Base-by-base conservation (phyloP, 169 alveolate genomes). In the Miamiensis avidus region DNA sequence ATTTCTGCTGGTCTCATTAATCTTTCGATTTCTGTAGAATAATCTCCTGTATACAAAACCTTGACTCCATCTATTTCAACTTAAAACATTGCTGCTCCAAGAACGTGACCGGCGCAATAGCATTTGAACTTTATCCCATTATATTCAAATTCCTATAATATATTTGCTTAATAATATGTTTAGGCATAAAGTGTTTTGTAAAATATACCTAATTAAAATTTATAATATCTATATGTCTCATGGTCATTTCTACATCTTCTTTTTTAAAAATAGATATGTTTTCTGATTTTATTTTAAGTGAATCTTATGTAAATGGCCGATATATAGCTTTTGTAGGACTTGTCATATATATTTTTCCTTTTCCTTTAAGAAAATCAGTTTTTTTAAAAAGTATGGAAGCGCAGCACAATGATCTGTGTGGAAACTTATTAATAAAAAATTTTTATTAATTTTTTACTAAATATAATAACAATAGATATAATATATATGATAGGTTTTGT, bases 321-420 rank as follows among this genome's bases (percentile, higher is more conserved):
- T 99, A 98, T 69, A 99, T 98, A 25, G 99, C 98, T 89, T 97
- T 97, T 26, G 99, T 98, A 25, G 99, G 99, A 76, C 97, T 97
- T 0, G 99, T 98, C 99, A 98, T 98, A 81, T 93, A 95, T 1
- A 96, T 95, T 79, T 94, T 94, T 25, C 99, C 99, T 65, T 95
- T 97, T 65, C 93, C 94, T 4, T 99, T 99, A 34, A 95, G 95
- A 93, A 99, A 99, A n/a, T 95, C 96, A 15, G 99, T 98, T 86
- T 95, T 96, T 75, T 95, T 95, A 29, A 98, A 75, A 99, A 97
- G 87, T 97, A 99, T 27, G 99, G 99, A 15, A 98, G 95, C 15
- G 99, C 99, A 31, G 99, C 99, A 86, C 99, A 97, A 89, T 99
- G 99, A 92, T 99, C 99, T 85, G 98, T 94, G 86, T 99, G 99